Evolutionary conservation across 2,329 filamentous ascomycete genomes (phyloP).

Genomic region (Claviceps africana): DNA sequence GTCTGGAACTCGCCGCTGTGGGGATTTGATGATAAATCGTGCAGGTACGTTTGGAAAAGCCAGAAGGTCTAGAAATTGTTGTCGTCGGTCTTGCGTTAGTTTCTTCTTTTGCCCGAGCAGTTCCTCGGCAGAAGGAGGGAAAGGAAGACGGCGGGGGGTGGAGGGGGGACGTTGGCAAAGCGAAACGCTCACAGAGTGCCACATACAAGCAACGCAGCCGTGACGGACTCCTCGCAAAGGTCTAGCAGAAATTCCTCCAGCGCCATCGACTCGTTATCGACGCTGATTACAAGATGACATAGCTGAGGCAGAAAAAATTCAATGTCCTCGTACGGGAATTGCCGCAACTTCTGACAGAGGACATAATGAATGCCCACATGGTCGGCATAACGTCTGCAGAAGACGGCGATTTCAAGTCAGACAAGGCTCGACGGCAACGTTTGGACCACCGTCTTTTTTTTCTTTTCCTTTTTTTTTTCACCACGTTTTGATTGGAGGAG

Average conservation of each 20-base stretch:
- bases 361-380: constrained; percentile 85
- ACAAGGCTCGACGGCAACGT: background rate
- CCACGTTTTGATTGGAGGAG: background rate
- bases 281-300: constrained; percentile 76
- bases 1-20: constrained; percentile 68
- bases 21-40: constrained; percentile 63
- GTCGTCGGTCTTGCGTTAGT: constrained; percentile 10
- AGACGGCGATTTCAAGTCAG: background rate
- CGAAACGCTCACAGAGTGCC: background rate
- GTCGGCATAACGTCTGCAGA: constrained; percentile 64
- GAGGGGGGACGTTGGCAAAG: background rate
- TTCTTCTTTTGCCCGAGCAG: constrained; percentile 1
- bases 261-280: constrained; percentile 85
- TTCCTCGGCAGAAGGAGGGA: background rate
- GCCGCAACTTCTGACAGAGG: constrained; percentile 74
- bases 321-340: constrained; percentile 82
- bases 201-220: constrained; percentile 65
- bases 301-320: constrained; percentile 84
- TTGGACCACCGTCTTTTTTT: background rate
- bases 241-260: constrained; percentile 78
- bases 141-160: too few species aligned
- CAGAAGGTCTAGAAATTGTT: constrained; percentile 56
- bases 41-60: constrained; percentile 78
- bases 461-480: background rate
- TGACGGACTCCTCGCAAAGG: constrained; percentile 76